These are phyloP conservation scores for Chaetomiaceae sp. DNA, from an alignment of 2,329 filamentous ascomycete genomes.

Conservation along the genomic window DNA sequence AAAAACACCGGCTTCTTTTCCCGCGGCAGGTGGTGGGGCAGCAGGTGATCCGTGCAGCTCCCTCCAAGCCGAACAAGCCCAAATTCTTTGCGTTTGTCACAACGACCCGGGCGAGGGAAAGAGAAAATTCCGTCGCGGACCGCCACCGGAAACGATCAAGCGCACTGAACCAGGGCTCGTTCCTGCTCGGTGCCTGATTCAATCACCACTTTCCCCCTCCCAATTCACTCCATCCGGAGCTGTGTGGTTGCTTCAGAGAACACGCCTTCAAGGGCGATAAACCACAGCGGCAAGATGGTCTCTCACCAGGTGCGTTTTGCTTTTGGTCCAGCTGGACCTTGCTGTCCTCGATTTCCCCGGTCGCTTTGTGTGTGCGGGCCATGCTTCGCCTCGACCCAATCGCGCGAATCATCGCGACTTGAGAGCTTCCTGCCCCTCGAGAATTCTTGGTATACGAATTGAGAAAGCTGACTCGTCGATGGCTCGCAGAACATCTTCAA, in stretches of 20 bases:
- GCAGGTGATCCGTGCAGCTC: constrained; percentile 20
- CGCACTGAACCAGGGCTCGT: constrained; percentile 21
- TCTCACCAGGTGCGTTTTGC: constrained; percentile 51
- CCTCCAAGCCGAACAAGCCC: constrained; percentile 1
- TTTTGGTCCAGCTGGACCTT: neutral
- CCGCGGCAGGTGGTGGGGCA: constrained; percentile 14
- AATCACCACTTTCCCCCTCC: constrained; percentile 18
- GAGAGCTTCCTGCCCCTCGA: neutral
- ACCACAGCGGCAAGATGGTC: constrained; percentile 53
- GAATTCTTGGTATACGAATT: neutral
- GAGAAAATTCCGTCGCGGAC: constrained; percentile 18
- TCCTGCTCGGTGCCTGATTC: constrained; percentile 21
- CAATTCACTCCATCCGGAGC: constrained; percentile 17
- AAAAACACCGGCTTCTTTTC: constrained; percentile 15
- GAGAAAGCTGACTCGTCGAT: constrained; percentile 26
- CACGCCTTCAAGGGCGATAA: constrained; percentile 38
- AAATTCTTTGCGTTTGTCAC: constrained; percentile 17
- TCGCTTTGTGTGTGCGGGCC: neutral
- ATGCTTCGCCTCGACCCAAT: neutral
- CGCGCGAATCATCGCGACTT: constrained; percentile 1
- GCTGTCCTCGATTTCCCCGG: neutral
- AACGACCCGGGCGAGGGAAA: constrained; percentile 14
- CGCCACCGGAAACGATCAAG: constrained; percentile 17
- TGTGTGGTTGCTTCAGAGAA: constrained; percentile 28
- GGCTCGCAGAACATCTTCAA: constrained; percentile 82